Base-by-base conservation (phyloP, 139 green algal genomes). In the Chlorella sorokiniana region DNA sequence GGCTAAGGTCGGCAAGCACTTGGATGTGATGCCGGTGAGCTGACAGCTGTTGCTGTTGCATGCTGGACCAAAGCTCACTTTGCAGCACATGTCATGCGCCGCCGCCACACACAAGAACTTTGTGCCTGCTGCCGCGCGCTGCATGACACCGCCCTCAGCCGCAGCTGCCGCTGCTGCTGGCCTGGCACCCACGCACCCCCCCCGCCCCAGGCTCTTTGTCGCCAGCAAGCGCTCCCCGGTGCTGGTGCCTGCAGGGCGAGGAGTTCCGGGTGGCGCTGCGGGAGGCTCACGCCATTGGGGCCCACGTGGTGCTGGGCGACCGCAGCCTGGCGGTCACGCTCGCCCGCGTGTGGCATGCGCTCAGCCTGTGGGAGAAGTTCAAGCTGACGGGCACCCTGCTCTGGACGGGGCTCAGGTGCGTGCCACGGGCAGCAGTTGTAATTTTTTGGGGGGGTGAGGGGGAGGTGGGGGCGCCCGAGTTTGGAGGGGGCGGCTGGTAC, bases 251-350 rank as follows among this genome's bases (percentile, higher is more conserved):
- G 88, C 89, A 42, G 89, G 73, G 90, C 4, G 90, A 93, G 65
- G 90, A 93, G 79, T 93, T 93, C 44, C 44, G 90, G 41, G 90
- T 93, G 41, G 90, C 90, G 9, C 67, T 89, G 40, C 71, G 83
- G 25, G 90, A 93, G 71, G 87, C 90, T 16, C 61, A 82, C 23
- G 65, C 76, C 11, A 76, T 90, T 8, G 85, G 70, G 18, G 87
- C 87, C 6, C 65, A 85, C 73, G 76, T 91, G 31, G 88, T 91
- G 45, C 72, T 93, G 38, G 90, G 90, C 0, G 90, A 93, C 82
- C 71, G 90, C 3, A 69, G 44, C 1, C 71, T 93, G 62, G 72
- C 73, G 38, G 72, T 92, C 14, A 93, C 90, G 0, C 67, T 93
- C 1, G 86, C 85, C 6, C 85, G 90, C 27, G 64, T 87, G 42